These are phyloP conservation scores for Plenodomus tracheiphilus DNA, from an alignment of 2,329 filamentous ascomycete species.

Conservation along the genomic window DNA sequence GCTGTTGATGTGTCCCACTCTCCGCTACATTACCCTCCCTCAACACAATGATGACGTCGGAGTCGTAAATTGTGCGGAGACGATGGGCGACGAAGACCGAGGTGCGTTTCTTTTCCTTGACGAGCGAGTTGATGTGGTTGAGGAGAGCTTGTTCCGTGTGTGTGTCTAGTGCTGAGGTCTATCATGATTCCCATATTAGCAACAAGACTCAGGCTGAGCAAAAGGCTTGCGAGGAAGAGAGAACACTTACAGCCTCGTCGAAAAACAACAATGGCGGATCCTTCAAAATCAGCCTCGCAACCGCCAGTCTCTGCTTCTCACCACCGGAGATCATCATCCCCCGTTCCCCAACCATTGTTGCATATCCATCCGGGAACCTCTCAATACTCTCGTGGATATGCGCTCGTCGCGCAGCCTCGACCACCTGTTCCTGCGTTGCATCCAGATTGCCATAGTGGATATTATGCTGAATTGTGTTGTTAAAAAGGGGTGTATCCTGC, in stretches of 20 bases:
- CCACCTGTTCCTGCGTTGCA: slow-evolving; percentile 72
- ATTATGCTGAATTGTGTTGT: slow-evolving; percentile 94
- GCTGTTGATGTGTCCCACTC: slow-evolving; percentile 80
- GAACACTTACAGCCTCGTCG: slow-evolving; percentile 72
- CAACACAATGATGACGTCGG: slow-evolving; percentile 87
- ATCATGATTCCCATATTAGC: slow-evolving; percentile 3
- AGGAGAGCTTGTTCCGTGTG: slow-evolving; percentile 91
- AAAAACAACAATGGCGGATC: slow-evolving; percentile 91
- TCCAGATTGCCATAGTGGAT: slow-evolving; percentile 88
- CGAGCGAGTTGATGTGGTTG: slow-evolving; percentile 88
- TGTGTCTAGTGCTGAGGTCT: slow-evolving; percentile 86
- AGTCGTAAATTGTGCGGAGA: slow-evolving; percentile 89
- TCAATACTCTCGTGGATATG: slow-evolving; percentile 76
- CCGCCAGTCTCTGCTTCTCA: slow-evolving; percentile 88
- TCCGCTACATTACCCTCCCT: slow-evolving; percentile 84
- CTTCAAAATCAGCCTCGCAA: slow-evolving; percentile 82
- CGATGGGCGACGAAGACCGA: slow-evolving; percentile 95
- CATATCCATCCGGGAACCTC: slow-evolving; percentile 82
- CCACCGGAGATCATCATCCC: slow-evolving; percentile 97
- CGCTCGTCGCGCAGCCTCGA: slow-evolving; percentile 78
- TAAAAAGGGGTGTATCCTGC: slow-evolving; percentile 96
- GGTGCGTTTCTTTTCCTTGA: slow-evolving; percentile 84
- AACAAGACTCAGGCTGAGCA: background rate
- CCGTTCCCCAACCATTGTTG: slow-evolving; percentile 88
- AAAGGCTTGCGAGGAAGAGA: slow-evolving; percentile 5